A percentile compares a stretch with the other conserved stretches of the same genome.
Conservation (phyloP, 2,329 filamentous ascomycete species). For the Exserohilum turcica region DNA sequence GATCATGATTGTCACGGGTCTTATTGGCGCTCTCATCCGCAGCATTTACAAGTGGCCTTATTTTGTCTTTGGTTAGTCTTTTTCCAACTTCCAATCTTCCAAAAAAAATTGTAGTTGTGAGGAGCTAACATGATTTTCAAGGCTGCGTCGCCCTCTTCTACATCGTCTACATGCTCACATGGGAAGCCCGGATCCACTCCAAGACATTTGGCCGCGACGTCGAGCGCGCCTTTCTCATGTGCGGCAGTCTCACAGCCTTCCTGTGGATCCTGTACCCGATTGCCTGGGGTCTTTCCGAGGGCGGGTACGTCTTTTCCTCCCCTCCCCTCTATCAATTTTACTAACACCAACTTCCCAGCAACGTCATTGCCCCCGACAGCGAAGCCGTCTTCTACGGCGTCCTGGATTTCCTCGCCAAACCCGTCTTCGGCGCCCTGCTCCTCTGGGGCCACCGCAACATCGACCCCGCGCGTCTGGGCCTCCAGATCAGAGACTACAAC, state of each 20-base stretch:
- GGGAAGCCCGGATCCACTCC: conserved; percentile 63
- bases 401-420: conserved; percentile 69
- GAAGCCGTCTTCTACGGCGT: conserved; percentile 73
- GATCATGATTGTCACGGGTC: conserved; percentile 70
- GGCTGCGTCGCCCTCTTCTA: conserved; percentile 59
- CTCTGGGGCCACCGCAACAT: conserved; percentile 68
- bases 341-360: conserved; percentile 52
- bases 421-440: conserved; percentile 65
- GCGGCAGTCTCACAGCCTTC: conserved; percentile 63
- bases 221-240: conserved; percentile 59
- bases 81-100: background rate
- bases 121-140: background rate
- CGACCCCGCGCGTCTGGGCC: conserved; percentile 61
- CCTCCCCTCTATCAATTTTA: background rate
- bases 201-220: conserved; percentile 59
- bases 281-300: conserved; percentile 67
- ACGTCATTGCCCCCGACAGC: conserved; percentile 67
- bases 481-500: conserved; percentile 57
- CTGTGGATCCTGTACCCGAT: conserved; percentile 68
- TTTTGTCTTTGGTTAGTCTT: conserved; percentile 56
- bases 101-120: conserved; percentile 4
- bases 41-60: conserved; percentile 73
- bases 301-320: conserved; percentile 7
- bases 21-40: conserved; percentile 67
- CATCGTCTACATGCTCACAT: conserved; percentile 64